Percentiles rank a stretch among this genome's conserved stretches.
Evolutionary conservation across 768 basidiomycete genomes (phyloP).

Genomic region (Tylopilus intermedius): DNA sequence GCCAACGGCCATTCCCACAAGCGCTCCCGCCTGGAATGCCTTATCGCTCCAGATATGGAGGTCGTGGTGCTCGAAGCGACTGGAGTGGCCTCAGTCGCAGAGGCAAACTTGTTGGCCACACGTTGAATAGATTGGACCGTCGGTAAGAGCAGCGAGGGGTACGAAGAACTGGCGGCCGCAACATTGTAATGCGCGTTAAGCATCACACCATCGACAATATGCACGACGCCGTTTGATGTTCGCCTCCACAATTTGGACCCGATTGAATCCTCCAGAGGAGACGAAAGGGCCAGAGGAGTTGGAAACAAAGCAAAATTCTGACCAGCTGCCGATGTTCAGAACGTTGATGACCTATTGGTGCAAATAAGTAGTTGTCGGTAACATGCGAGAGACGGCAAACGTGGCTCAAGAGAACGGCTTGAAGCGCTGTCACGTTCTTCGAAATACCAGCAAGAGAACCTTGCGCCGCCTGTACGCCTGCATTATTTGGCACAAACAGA

Average conservation of each 20-base stretch:
- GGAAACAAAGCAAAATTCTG: slow-evolving; percentile 42
- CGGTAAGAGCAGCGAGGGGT: slow-evolving; percentile 21
- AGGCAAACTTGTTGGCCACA: slow-evolving; percentile 28
- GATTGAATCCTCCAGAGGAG: slow-evolving; percentile 37
- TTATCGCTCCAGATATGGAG: not conserved
- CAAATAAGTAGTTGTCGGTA: not conserved
- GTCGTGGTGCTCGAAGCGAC: slow-evolving; percentile 32
- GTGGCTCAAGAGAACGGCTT: slow-evolving; percentile 52
- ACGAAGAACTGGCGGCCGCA: slow-evolving; percentile 50
- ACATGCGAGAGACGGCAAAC: slow-evolving; percentile 31
- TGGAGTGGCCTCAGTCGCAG: slow-evolving; percentile 45
- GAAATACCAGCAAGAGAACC: slow-evolving; percentile 30
- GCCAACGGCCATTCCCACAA: slow-evolving; percentile 3
- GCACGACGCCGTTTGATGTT: slow-evolving; percentile 68
- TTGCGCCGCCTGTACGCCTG: slow-evolving; percentile 39
- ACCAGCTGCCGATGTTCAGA: slow-evolving; percentile 51
- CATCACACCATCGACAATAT: slow-evolving; percentile 54
- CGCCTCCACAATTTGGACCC: slow-evolving; percentile 47
- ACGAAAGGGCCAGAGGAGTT: slow-evolving; percentile 61
- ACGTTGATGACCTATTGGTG: slow-evolving; percentile 55
- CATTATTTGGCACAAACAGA: slow-evolving; percentile 59
- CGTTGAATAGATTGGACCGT: not conserved
- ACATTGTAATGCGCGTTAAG: slow-evolving; percentile 40
- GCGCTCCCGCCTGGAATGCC: not conserved
- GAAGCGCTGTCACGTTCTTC: slow-evolving; percentile 44